Base-by-base conservation (phyloP, 2,329 filamentous ascomycete genomes). In the Conoideocrella luteorostrata region DNA sequence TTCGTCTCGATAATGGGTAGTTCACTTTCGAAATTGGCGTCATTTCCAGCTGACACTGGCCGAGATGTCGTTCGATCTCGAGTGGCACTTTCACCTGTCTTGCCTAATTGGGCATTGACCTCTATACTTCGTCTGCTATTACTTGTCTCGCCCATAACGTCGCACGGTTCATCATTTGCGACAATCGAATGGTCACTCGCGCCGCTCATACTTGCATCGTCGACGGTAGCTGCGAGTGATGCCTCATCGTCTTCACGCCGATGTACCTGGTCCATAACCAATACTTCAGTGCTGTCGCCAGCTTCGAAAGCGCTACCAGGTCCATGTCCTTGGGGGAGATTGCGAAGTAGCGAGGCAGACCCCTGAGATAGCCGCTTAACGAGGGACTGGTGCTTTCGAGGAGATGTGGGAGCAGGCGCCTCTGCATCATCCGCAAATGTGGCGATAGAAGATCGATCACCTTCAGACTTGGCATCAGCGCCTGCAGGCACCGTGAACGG, bases 371-470 rank as follows among this genome's bases (percentile, higher is more conserved):
- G 57, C 15, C 71, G 68, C 39, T 72, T 72, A 4, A 68, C 70
- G 15, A 72, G 49, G 4, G 72, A 70, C 12, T 56, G 55, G 29
- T 26, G 29, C 18, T 42, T 45, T 18, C 64, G 61, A 41, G 58
- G 45, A 35, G 50, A 39, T 43, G 52, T 37, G 49, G 58, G 34
- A 42, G 47, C 29, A 9, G 43, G 41, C 18, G 62, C 55, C n/a
- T 73, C 72, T 10, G 72, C 72, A 22, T 81, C 73, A 45, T 84
- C 82, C 13, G 83, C 82, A 54, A 84, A 74, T 0, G 85, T 85
- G 3, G 83, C 86, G 17, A 86, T 70, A 2, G 86, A 86, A 3
- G 83, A 88, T 22, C 72, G 65, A 17, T 75, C 72, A 13, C 71
- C 70, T 5, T 75, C 67, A 2, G 58, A 56, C 11, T 49, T 30